A percentile compares a stretch with the other conserved stretches of the same genome.
phyloP scores from a whole-genome alignment of 768 basidiomycete genomes.

The Hydnum rufescens region DNA sequence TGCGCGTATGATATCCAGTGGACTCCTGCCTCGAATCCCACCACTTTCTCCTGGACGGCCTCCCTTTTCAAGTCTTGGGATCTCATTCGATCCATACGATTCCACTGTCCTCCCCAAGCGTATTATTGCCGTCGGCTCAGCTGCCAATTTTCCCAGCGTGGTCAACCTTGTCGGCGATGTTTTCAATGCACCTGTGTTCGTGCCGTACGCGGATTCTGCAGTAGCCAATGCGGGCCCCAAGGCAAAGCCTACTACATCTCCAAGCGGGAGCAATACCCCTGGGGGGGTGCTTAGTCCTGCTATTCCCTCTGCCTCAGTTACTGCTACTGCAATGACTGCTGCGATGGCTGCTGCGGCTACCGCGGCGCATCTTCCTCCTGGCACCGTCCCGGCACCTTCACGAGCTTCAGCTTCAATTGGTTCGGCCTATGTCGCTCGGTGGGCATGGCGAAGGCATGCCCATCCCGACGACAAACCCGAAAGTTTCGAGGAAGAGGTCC shows the following conservation, averaged over 20 bases:
- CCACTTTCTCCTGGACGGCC: constrained; percentile 21
- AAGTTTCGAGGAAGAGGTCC: constrained; percentile 65
- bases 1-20: constrained; percentile 35
- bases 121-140: constrained; percentile 54
- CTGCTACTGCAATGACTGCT: constrained; percentile 29
- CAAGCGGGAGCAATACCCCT: neutral
- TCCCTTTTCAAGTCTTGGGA: constrained; percentile 24
- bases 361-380: constrained; percentile 42
- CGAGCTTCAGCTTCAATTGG: constrained; percentile 40
- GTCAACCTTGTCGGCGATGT: constrained; percentile 64
- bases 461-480: constrained; percentile 20
- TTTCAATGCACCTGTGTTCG: constrained; percentile 63
- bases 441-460: constrained; percentile 53
- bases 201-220: constrained; percentile 22
- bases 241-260: neutral
- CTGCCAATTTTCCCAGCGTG: constrained; percentile 67
- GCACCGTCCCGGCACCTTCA: constrained; percentile 13
- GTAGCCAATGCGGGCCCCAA: constrained; percentile 1
- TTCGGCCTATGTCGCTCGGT: constrained; percentile 59
- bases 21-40: constrained; percentile 21
- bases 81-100: constrained; percentile 68
- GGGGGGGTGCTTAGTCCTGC: neutral
- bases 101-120: constrained; percentile 40
- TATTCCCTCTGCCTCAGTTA: constrained; percentile 10
- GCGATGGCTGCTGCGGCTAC: constrained; percentile 34